A percentile compares a stretch with the other conserved stretches of the same genome.
These are phyloP conservation scores for Paraglomus occultum DNA, from an alignment of 192 early-diverging fungal genomes.

Conservation along the genomic window DNA sequence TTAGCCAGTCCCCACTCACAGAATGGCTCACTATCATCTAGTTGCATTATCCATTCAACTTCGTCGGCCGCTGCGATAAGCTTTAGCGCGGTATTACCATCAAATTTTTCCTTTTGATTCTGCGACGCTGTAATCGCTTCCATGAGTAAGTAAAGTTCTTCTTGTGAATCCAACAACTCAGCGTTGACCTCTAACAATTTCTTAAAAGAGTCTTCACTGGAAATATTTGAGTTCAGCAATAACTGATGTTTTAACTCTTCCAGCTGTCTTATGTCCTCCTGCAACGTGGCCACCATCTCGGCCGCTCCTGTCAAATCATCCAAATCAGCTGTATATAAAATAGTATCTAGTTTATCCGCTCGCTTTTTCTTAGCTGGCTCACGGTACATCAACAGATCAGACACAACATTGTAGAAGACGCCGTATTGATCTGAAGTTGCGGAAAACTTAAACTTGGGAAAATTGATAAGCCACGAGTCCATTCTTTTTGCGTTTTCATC, in stretches of 20 bases:
- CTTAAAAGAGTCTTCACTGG: constrained; percentile 32
- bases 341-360: constrained; percentile 68
- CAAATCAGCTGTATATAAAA: constrained; percentile 78
- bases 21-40: constrained; percentile 60
- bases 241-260: constrained; percentile 37
- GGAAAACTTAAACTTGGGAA: constrained; percentile 72
- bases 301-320: constrained; percentile 58
- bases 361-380: constrained; percentile 78
- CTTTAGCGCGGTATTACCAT: constrained; percentile 56
- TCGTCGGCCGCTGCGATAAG: constrained; percentile 54
- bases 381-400: constrained; percentile 77
- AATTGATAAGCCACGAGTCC: constrained; percentile 64
- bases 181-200: constrained; percentile 30
- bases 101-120: constrained; percentile 56
- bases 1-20: constrained; percentile 69
- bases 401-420: constrained; percentile 69
- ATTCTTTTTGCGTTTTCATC: constrained; percentile 56
- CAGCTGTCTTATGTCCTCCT: constrained; percentile 56
- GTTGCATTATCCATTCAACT: constrained; percentile 74
- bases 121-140: constrained; percentile 60
- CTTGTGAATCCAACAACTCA: constrained; percentile 36
- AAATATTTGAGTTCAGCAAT: constrained; percentile 21
- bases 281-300: constrained; percentile 56
- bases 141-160: constrained; percentile 74
- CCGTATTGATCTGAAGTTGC: constrained; percentile 77